phyloP scores from a whole-genome alignment of 192 early-diverging fungal species.

The Backusella mclennaniae region DNA sequence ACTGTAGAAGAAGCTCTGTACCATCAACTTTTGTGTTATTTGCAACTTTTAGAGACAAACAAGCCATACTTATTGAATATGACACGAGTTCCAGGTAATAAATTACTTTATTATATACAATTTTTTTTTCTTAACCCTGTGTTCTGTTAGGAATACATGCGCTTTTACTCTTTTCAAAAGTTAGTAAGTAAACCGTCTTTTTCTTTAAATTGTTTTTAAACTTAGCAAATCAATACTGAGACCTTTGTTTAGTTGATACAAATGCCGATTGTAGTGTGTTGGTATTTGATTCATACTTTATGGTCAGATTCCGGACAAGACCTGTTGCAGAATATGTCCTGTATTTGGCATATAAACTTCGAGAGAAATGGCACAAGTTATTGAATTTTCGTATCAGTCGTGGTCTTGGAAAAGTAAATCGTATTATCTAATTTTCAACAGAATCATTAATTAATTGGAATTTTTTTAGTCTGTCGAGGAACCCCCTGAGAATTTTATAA shows the following conservation, averaged over 20 bases:
- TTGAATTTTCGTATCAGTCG: conserved; percentile 35
- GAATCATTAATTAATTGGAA: background rate
- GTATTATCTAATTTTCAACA: background rate
- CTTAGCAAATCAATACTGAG: background rate
- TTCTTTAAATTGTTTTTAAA: background rate
- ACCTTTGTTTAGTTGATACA: conserved; percentile 49
- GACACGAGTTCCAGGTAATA: conserved; percentile 49
- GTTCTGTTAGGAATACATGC: conserved; percentile 41
- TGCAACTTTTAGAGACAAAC: conserved; percentile 62
- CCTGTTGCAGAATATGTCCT: conserved; percentile 42
- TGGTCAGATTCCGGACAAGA: conserved; percentile 45
- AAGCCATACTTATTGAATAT: conserved; percentile 69
- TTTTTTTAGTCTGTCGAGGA: background rate
- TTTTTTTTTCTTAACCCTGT: background rate
- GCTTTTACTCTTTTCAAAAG: conserved; percentile 55
- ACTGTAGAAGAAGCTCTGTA: conserved; percentile 31
- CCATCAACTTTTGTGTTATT: conserved; percentile 59
- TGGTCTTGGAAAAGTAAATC: conserved; percentile 22
- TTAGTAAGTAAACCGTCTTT: conserved; percentile 38
- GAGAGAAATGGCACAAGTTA: conserved; percentile 46
- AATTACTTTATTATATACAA: background rate
- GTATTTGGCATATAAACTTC: conserved; percentile 46
- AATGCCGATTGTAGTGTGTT: conserved; percentile 52
- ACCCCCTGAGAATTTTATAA: background rate
- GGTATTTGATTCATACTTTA: conserved; percentile 57